Evolutionary conservation across 345 rosid genomes (phyloP).

Genomic region (Eucalyptus microcorys): DNA sequence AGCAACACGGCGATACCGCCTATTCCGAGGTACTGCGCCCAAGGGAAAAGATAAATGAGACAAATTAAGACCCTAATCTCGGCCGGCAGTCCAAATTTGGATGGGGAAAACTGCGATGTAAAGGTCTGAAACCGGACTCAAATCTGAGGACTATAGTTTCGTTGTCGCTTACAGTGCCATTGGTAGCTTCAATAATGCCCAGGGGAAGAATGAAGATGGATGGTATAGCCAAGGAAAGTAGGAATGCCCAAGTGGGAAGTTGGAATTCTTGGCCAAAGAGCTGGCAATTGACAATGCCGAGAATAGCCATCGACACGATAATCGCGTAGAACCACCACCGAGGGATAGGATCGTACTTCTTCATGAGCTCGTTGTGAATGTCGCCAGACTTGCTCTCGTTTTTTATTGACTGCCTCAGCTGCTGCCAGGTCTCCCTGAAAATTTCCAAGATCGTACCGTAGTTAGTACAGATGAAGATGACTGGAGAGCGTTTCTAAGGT

Average conservation of each 20-base stretch:
- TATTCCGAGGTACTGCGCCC: background rate
- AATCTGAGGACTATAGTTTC: background rate
- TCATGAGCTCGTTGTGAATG: slow-evolving; percentile 28
- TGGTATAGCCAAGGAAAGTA: slow-evolving; percentile 10
- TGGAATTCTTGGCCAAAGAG: slow-evolving; percentile 14
- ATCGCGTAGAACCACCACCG: slow-evolving; percentile 24
- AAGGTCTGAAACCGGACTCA: background rate
- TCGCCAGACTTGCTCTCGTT: background rate
- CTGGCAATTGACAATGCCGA: slow-evolving; percentile 6
- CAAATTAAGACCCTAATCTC: background rate
- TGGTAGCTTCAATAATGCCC: slow-evolving; percentile 25
- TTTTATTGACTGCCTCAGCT: background rate
- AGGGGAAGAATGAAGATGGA: slow-evolving; percentile 15
- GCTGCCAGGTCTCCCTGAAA: slow-evolving; percentile 1
- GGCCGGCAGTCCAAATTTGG: background rate
- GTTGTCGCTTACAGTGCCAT: slow-evolving; percentile 6
- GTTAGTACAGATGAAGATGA: background rate
- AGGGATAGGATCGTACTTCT: slow-evolving; percentile 19
- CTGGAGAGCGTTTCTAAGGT: background rate
- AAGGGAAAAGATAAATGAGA: background rate
- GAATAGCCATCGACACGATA: background rate
- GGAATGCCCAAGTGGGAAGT: slow-evolving; percentile 31
- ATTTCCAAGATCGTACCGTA: background rate
- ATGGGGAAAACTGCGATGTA: background rate
- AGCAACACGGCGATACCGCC: background rate